Percentiles rank a stretch among this genome's conserved stretches.
Evolutionary conservation across 257 asterid species (phyloP).

Genomic region (Coffea eugenioides): DNA sequence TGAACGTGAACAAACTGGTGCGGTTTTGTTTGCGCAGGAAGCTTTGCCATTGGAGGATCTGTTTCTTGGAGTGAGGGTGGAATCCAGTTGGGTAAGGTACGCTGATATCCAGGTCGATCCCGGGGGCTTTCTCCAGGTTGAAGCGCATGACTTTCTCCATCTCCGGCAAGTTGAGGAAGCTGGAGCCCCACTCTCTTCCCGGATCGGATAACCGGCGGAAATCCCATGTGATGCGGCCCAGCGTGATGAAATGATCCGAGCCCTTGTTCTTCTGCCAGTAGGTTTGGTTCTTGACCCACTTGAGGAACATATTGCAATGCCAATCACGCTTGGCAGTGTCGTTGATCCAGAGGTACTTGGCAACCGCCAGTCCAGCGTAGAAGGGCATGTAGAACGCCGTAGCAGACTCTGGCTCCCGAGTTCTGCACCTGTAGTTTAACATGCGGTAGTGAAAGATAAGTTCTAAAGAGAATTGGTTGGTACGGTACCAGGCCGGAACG

Average conservation of each 20-base stretch:
- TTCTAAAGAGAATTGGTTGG: constrained; percentile 77
- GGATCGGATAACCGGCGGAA: constrained; percentile 74
- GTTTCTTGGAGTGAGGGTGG: constrained; percentile 61
- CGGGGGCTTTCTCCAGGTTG: constrained; percentile 67
- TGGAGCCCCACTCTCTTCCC: constrained; percentile 72
- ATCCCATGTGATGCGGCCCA: constrained; percentile 90
- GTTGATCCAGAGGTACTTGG: constrained; percentile 64
- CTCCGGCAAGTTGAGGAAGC: constrained; percentile 64
- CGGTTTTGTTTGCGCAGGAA: constrained; percentile 48
- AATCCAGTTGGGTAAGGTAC: constrained; percentile 95
- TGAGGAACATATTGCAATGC: constrained; percentile 54
- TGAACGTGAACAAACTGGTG: constrained; percentile 48
- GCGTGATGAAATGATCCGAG: constrained; percentile 73
- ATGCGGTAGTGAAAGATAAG: constrained; percentile 64
- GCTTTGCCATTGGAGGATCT: constrained; percentile 58
- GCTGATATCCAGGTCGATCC: constrained; percentile 65
- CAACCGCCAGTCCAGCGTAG: constrained; percentile 92
- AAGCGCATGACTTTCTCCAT: constrained; percentile 74
- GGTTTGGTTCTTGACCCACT: constrained; percentile 57
- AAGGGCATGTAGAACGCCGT: constrained; percentile 93
- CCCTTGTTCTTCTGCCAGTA: constrained; percentile 64
- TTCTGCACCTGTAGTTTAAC: constrained; percentile 62
- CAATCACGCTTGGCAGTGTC: constrained; percentile 61
- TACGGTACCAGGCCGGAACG: constrained; percentile 74
- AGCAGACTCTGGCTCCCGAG: constrained; percentile 63